Base-by-base conservation (phyloP, 306 rosid genomes). In the Vigna hirtella region DNA sequence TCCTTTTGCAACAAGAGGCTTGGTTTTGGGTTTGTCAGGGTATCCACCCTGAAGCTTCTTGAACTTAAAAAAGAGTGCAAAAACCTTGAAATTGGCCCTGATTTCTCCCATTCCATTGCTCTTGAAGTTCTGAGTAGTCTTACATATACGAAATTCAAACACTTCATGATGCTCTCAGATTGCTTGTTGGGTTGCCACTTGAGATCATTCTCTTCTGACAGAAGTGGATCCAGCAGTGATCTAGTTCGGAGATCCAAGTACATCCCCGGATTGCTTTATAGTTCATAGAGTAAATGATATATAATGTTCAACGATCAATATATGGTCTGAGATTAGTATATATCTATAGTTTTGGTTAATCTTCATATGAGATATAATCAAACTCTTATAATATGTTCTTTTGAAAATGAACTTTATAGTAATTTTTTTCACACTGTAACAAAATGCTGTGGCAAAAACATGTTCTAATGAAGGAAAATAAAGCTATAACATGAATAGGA, bases 171-270 rank as follows among this genome's bases (percentile, higher is more conserved):
- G 83, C 90, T 94, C 92, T 95, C 98, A 6, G 98, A 92, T 11
- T 92, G 88, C 84, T 85, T 92, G 88, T 93, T 95, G 55, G 98
- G 98, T 13, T 95, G 98, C 98, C 93, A 92, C 70, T 83, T 87
- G 20, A 88, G 88, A 73, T 77, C 87, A 77, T 73, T 91, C 52
- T 92, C 97, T 85, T 93, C 98, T 67, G 76, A 38, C 22, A 84
- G 86, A 75, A 84, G 80, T 61, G 87, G 80, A 64, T 78, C 81
- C 3, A 89, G 52, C 30, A 81, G 74, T 58, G 96, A 82, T 62
- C 91, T 91, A 2, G 91, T 86, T 20, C 88, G 90, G 9, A 83
- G 81, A 64, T 95, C 97, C 55, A 76, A 70, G 36, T 83, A 40
- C 73, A 81, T 84, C 69, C 81, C 93, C 36, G 78, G 73, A 82